These are phyloP conservation scores for Leptodontidium sp. DNA, from an alignment of 2,329 filamentous ascomycete genomes.

Conservation along the genomic window DNA sequence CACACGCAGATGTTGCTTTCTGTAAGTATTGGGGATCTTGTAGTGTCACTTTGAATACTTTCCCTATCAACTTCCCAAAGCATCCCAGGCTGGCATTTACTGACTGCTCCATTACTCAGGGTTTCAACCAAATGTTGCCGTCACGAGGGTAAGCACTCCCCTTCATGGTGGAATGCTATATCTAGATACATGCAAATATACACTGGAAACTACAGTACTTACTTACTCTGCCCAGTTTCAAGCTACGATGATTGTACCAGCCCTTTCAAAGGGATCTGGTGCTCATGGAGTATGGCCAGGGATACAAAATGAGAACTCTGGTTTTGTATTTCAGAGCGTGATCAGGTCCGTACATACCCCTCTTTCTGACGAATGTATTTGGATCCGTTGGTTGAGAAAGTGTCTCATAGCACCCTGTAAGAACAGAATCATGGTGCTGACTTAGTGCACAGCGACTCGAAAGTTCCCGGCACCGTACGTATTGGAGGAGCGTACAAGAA, in stretches of 20 bases:
- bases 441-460: conserved; percentile 23
- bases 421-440: not conserved
- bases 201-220: not conserved
- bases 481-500: too few species aligned
- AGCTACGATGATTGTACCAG: conserved; percentile 35
- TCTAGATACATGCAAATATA: not conserved
- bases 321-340: conserved; percentile 36
- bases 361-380: not conserved
- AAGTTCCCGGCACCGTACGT: conserved; percentile 26
- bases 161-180: not conserved
- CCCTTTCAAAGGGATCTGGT: conserved; percentile 30
- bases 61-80: too few species aligned
- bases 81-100: too few species aligned
- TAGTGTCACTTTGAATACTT: too few species aligned
- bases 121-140: conserved; percentile 30
- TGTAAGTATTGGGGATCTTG: conserved; percentile 7
- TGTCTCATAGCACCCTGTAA: not conserved
- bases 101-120: too few species aligned
- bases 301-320: conserved; percentile 30
- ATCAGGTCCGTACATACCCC: conserved; percentile 20
- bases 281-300: conserved; percentile 34
- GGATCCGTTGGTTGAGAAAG: not conserved
- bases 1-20: conserved; percentile 23
- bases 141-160: conserved; percentile 30
- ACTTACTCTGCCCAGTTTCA: conserved; percentile 28